A percentile compares a stretch with the other conserved stretches of the same genome.
Evolutionary conservation across 73 alveolate species (phyloP).

Genomic region (Blepharisma japonicum): DNA sequence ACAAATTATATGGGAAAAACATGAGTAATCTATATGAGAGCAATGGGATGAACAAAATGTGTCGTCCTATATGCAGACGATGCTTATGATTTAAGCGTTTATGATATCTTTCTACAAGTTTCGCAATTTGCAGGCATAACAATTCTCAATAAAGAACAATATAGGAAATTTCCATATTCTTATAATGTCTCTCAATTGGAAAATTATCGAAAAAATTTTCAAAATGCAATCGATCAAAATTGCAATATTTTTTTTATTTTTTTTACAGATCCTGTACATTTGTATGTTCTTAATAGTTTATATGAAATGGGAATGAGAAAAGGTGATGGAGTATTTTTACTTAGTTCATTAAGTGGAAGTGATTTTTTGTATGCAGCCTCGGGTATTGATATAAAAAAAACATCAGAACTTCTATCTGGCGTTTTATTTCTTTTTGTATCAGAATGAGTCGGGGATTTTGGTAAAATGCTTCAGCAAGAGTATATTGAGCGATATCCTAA

Average conservation of each 20-base stretch:
- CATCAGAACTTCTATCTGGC: background rate
- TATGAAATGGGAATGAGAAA: background rate
- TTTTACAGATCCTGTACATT: background rate
- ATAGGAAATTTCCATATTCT: background rate
- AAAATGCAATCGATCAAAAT: background rate
- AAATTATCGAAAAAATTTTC: background rate
- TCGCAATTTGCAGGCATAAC: background rate
- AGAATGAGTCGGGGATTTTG: background rate
- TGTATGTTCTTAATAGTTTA: background rate
- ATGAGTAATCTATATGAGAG: background rate
- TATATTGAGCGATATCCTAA: background rate
- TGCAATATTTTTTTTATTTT: background rate
- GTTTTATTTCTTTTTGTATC: background rate
- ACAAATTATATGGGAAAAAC: background rate
- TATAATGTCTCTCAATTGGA: background rate
- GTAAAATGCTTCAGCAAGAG: background rate
- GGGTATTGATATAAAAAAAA: background rate
- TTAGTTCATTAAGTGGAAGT: background rate
- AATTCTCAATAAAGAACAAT: background rate
- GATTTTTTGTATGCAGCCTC: background rate
- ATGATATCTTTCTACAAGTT: background rate
- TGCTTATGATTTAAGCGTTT: background rate
- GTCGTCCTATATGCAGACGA: background rate
- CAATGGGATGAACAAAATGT: background rate
- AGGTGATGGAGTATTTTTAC: background rate